phyloP scores from a whole-genome alignment of 2,329 filamentous ascomycete genomes.

The Fusarium longipes region DNA sequence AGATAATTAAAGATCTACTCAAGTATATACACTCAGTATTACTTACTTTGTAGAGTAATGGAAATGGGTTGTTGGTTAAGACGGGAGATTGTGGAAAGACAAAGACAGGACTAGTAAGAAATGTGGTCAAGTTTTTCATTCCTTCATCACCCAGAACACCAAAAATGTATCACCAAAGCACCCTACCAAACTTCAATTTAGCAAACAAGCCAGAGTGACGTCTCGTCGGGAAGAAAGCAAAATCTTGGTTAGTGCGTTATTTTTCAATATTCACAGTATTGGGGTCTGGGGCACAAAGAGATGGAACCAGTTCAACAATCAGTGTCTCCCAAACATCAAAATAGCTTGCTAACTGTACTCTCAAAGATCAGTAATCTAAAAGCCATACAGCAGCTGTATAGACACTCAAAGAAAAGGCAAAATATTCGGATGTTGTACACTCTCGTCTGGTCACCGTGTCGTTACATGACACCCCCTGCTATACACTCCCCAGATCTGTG shows the following conservation, averaged over 20 bases:
- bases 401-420: background rate
- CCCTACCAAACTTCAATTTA: too few species aligned
- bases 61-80: too few species aligned
- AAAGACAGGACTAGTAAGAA: too few species aligned
- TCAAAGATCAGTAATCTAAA: background rate
- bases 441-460: constrained; percentile 12
- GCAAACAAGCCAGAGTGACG: too few species aligned
- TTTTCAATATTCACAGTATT: background rate
- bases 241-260: background rate
- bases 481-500: constrained; percentile 8
- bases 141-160: background rate
- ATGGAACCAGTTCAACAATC: background rate
- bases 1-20: too few species aligned
- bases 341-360: background rate
- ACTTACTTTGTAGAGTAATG: too few species aligned
- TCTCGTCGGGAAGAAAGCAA: background rate
- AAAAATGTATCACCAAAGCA: background rate
- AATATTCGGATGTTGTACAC: background rate
- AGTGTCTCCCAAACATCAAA: background rate
- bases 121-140: background rate
- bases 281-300: background rate
- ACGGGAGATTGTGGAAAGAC: too few species aligned
- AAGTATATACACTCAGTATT: too few species aligned
- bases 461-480: constrained; percentile 7
- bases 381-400: background rate